Evolutionary conservation across 352 stramenopile species (phyloP), one percentile per base, ranked within the genome.

Genomic region (Pythium grandisporangium): DNA sequence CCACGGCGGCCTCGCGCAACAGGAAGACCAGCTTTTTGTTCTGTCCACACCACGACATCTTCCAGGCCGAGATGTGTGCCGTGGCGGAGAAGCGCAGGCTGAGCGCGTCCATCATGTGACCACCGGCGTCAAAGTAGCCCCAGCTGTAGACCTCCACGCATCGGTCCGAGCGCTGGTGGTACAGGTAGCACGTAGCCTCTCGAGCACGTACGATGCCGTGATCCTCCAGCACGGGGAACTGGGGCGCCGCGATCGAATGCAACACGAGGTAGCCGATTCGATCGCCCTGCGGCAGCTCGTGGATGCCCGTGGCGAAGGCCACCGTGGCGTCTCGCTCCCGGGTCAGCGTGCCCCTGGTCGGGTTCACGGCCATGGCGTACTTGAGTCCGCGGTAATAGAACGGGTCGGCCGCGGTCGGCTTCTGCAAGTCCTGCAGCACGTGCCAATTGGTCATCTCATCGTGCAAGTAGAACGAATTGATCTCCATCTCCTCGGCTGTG

Each of bases 111-210:
- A 17, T 11, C 2, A 52, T 12, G 6, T 62, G 52, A 38, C 49
- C 30, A 42, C 60, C 25, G 43, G 58, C 24, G 53, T 80, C 64
- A 19, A 74, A 71, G 21, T 61, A 62, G 12, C 58, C 49, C 6
- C 63, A 61, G 32, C 69, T 57, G 34, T 72, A 80, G 37, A 67
- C 60, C 20, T 80, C 67, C 11, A 80, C 60, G 0, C 47, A 60
- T 1, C 43, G 45, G 0, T 55, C 30, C 3, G 51, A 45, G 21
- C 60, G 57, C 30, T 80, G 62, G 1, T 54, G 58, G 42, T 68
- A 81, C 27, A 81, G 27, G 1, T 56, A 55, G 23, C 65, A 77
- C 25, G 65, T 55, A 3, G 59, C 72, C 34, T 72, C 59, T 14
- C 66, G 66, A 7, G 56, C 70, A 7, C 70, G 62, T 27, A 77